Evolutionary conservation across 2,329 filamentous ascomycete genomes (phyloP), one percentile per base, ranked within the genome.

Genomic region (Ampelomyces quisqualis): DNA sequence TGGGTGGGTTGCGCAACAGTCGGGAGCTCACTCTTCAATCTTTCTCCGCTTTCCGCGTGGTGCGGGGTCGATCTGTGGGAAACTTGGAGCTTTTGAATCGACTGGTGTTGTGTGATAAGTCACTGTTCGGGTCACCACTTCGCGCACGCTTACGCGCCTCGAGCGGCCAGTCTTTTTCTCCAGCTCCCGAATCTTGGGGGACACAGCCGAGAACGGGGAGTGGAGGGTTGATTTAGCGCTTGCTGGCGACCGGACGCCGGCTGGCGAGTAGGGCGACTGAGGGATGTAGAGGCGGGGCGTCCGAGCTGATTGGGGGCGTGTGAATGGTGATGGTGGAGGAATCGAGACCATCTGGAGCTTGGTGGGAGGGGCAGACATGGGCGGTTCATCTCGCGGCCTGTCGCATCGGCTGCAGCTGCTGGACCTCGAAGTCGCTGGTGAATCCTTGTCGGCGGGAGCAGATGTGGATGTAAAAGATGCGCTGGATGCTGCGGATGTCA

Each of bases 1-100:
- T 41, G 39, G 45, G 55, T 34, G 48, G 34, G 36, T 40, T 43
- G 51, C 45, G 53, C 47, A 49, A 55, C 55, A 39, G 38, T 32
- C 8, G 27, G 37, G 22, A 29, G 29, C 14, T 18, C 19, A 48
- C 51, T 71, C 76, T 55, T 79, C 77, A 44, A 82, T 70, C 75
- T 88, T 94, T 73, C 90, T 85, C 73, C 90, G 82, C 79, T 96
- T 97, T 51, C 90, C 90, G 69, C 90, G 90, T 6, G 90, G 91
- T 24, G 90, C 89, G 17, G 90, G 88, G 53, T 90, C 87, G 73
- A 97, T 88, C 52, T 84, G 77, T n/a, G 64, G 62, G 47, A 66
- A 67, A 47, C 82, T 55, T 26, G 65, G 62, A 37, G 62, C 60
- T 43, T 62, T 60, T 37, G 57, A 63, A 33, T 70, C 64, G 38